A percentile compares a stretch with the other conserved stretches of the same genome.
Evolutionary conservation across 805 yeast species (phyloP).

Genomic region (Monosporozyma unispora): DNA sequence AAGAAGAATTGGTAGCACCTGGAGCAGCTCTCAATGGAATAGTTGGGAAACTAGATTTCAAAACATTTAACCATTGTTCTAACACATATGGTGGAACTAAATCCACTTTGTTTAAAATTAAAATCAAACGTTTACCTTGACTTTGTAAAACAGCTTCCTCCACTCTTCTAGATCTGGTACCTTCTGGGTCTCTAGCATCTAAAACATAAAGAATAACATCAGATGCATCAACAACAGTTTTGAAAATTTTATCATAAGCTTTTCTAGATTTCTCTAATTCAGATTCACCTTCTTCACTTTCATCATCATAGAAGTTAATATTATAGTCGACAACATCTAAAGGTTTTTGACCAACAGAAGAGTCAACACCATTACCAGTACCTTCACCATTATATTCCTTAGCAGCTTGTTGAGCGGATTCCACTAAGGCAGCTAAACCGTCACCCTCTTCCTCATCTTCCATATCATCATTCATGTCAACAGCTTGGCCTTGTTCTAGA

Average conservation of each 20-base stretch:
- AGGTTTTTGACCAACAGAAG: slow-evolving; percentile 16
- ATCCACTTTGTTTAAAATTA: slow-evolving; percentile 86
- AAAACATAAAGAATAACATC: slow-evolving; percentile 89
- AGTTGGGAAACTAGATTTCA: slow-evolving; percentile 81
- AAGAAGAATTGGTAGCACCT: slow-evolving; percentile 57
- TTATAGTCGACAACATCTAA: slow-evolving; percentile 45
- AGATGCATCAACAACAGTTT: slow-evolving; percentile 83
- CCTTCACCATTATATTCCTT: slow-evolving; percentile 48
- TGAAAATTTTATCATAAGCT: slow-evolving; percentile 90
- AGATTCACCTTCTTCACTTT: slow-evolving; percentile 34
- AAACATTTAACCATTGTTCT: slow-evolving; percentile 72
- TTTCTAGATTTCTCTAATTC: slow-evolving; percentile 71
- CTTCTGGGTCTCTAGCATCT: slow-evolving; percentile 96
- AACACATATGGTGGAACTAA: slow-evolving; percentile 79
- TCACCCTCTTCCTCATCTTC: slow-evolving; percentile 36
- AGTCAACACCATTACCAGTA: slow-evolving; percentile 36
- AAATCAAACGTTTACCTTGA: slow-evolving; percentile 70
- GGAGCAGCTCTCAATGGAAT: slow-evolving; percentile 78
- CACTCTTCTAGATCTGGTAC: slow-evolving; percentile 83
- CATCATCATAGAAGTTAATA: slow-evolving; percentile 36
- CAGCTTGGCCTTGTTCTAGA: slow-evolving; percentile 32
- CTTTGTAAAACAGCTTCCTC: slow-evolving; percentile 81
- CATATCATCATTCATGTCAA: slow-evolving; percentile 30
- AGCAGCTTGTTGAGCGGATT: slow-evolving; percentile 86
- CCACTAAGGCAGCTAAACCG: slow-evolving; percentile 75